Conservation (phyloP, 805 yeast species). For the Wickerhamomyces bisporus region DNA sequence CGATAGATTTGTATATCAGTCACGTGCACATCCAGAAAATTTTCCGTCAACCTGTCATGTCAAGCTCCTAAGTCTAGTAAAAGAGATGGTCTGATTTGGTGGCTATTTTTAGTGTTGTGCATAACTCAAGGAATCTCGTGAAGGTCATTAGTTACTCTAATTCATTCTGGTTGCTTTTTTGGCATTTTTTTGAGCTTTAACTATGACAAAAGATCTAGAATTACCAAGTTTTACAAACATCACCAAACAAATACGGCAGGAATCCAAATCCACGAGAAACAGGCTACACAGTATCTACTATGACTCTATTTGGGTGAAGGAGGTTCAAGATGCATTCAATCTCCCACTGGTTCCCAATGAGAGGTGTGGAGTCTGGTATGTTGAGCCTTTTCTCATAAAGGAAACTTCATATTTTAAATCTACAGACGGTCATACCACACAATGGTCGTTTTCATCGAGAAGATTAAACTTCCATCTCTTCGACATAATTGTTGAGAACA, state of each 20-base stretch:
- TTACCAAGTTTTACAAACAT: constrained; percentile 3
- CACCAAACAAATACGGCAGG: constrained; percentile 43
- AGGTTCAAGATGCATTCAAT: constrained; percentile 31
- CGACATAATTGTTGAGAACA: constrained; percentile 34
- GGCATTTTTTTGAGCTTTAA: no score
- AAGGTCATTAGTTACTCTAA: no score
- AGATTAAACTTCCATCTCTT: constrained; percentile 72
- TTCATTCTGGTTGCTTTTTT: background rate
- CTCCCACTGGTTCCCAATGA: constrained; percentile 64
- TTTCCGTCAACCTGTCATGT: background rate
- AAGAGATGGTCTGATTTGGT: background rate
- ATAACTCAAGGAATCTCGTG: background rate
- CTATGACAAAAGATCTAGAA: no score
- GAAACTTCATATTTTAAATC: constrained; percentile 76
- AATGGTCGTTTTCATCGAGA: constrained; percentile 75
- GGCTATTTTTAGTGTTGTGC: background rate
- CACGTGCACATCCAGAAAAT: background rate
- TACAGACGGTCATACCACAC: constrained; percentile 83
- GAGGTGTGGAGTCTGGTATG: constrained; percentile 86
- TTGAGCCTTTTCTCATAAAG: constrained; percentile 35
- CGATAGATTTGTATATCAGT: constrained; percentile 7
- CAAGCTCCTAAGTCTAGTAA: background rate
- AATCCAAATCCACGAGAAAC: constrained; percentile 47
- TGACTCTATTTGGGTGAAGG: constrained; percentile 50
- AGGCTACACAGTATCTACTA: constrained; percentile 66